phyloP scores from a whole-genome alignment of 495 filamentous ascomycete genomes.

The Penicillium parvum region DNA sequence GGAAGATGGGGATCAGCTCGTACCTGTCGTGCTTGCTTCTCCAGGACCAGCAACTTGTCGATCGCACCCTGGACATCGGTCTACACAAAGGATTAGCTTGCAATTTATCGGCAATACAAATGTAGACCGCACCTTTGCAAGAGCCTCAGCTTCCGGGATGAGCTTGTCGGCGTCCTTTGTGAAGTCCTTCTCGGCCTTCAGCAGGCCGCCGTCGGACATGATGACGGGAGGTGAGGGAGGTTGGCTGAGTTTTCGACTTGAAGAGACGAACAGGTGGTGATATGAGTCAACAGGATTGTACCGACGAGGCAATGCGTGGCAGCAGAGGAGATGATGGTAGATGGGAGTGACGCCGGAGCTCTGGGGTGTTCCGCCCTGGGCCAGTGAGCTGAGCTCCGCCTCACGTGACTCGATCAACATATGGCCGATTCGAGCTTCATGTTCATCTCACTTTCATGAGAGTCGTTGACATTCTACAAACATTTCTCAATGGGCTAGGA shows the following conservation, averaged over 20 bases:
- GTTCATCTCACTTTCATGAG: not conserved
- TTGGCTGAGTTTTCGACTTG: not conserved
- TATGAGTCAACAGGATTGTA: not conserved
- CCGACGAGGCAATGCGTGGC: conserved; percentile 7
- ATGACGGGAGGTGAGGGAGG: conserved; percentile 27
- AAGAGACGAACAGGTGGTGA: not conserved
- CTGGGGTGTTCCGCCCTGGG: conserved; percentile 20
- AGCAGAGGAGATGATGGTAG: conserved; percentile 10
- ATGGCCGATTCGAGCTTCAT: no score
- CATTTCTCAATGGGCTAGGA: no score
- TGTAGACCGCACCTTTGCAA: conserved; percentile 65
- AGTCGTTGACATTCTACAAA: not conserved
- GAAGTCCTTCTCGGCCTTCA: conserved; percentile 73
- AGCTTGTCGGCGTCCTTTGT: conserved; percentile 88
- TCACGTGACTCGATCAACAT: conserved; percentile 15
- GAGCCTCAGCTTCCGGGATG: conserved; percentile 80
- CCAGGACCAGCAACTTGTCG: conserved; percentile 83
- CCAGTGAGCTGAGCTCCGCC: conserved; percentile 22
- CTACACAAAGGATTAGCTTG: conserved; percentile 36
- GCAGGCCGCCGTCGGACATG: conserved; percentile 58
- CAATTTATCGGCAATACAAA: not conserved
- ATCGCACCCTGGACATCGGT: conserved; percentile 78
- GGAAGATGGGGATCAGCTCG: conserved; percentile 9
- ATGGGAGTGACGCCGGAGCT: conserved; percentile 31
- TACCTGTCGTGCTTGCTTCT: conserved; percentile 97